phyloP scores from a whole-genome alignment of 106 monocot species.

The Iris macrosiphon region DNA sequence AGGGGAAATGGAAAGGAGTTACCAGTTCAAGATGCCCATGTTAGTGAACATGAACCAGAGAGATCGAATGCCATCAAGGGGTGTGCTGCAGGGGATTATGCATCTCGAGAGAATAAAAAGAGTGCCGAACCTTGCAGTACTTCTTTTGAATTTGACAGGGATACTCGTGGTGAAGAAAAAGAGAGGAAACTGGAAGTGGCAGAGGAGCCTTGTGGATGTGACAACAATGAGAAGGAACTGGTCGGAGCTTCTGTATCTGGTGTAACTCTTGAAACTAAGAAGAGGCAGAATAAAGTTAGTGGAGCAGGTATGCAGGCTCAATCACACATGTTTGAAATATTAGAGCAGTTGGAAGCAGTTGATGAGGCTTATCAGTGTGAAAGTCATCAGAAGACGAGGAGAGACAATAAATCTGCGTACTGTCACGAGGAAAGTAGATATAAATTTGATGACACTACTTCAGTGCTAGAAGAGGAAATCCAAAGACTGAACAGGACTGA shows the following conservation, averaged over 20 bases:
- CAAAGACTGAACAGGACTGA: background rate
- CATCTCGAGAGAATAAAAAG: constrained; percentile 13
- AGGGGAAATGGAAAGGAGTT: constrained; percentile 7
- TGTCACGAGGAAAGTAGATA: constrained; percentile 6
- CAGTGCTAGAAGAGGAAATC: constrained; percentile 1
- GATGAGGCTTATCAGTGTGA: background rate
- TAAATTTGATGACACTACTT: background rate
- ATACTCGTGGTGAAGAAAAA: constrained; percentile 6
- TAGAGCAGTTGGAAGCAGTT: background rate
- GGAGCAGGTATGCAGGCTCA: constrained; percentile 2
- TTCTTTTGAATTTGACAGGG: background rate
- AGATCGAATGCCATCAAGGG: constrained; percentile 11
- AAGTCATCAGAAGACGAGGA: background rate
- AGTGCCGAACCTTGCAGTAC: background rate
- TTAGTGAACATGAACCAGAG: too few relatives aligned
- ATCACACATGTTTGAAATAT: background rate
- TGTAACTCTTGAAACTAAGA: background rate
- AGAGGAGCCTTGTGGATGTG: constrained; percentile 8
- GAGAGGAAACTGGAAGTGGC: constrained; percentile 3
- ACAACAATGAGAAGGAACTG: constrained; percentile 13
- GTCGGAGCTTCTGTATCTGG: constrained; percentile 1
- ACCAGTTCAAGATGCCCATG: background rate
- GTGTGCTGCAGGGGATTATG: background rate
- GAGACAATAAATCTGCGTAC: background rate
- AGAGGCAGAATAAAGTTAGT: background rate